Evolutionary conservation across 768 basidiomycete genomes (phyloP).

Genomic region (Dioszegia aurantiaca): DNA sequence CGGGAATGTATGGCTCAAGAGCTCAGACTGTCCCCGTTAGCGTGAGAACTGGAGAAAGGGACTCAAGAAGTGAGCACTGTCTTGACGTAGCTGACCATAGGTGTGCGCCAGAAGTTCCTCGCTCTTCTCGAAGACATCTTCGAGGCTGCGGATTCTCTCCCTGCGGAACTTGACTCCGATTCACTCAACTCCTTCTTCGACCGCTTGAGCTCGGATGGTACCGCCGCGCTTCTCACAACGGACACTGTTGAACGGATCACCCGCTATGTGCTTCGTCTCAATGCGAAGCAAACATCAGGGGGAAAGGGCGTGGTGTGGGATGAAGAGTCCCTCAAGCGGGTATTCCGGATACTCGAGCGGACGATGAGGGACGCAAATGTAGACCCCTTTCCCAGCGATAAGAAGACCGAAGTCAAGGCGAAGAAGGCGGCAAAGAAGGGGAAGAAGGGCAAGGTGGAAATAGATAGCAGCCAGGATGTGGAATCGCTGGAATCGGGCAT

Average conservation of each 20-base stretch:
- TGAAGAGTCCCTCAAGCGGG: conserved; percentile 60
- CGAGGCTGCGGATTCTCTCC: conserved; percentile 70
- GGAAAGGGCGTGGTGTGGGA: conserved; percentile 66
- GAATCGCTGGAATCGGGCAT: conserved; percentile 16
- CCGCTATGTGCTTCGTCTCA: conserved; percentile 53
- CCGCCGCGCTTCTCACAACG: conserved; percentile 64
- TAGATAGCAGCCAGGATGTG: conserved; percentile 20
- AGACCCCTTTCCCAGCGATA: conserved; percentile 65
- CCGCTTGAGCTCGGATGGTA: conserved; percentile 17
- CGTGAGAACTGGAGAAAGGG: conserved; percentile 43
- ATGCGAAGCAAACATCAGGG: conserved; percentile 57
- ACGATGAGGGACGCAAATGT: conserved; percentile 71
- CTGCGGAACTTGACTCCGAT: conserved; percentile 59
- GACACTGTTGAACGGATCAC: conserved; percentile 25
- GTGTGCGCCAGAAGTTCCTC: conserved; percentile 64
- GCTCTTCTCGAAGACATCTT: conserved; percentile 80
- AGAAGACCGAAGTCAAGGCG: conserved; percentile 31
- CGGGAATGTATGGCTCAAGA: conserved; percentile 8
- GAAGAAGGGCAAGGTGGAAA: conserved; percentile 52
- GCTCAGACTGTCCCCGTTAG: conserved; percentile 20
- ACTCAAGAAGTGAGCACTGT: conserved; percentile 36
- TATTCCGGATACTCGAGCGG: conserved; percentile 75
- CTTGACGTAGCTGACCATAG: conserved; percentile 21
- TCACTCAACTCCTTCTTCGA: conserved; percentile 54
- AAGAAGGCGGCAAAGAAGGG: conserved; percentile 50